phyloP scores from a whole-genome alignment of 1,284 basidiomycete species.

The Apiotrichum gamsii region DNA sequence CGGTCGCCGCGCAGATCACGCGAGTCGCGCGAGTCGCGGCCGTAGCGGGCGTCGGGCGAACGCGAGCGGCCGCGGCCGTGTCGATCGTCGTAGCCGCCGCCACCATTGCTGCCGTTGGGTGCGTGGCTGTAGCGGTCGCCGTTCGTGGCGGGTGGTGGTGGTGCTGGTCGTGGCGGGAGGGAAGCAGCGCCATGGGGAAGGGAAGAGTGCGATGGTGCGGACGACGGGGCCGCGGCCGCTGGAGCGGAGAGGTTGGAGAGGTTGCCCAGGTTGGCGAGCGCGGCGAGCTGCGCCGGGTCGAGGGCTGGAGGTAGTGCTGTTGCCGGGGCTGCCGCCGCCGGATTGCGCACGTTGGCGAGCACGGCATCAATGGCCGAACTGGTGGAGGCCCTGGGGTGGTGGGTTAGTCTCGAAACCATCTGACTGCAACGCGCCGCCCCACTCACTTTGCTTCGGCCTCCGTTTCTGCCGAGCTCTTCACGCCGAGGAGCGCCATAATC shows the following conservation, averaged over 20 bases:
- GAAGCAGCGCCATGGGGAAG: too few species aligned
- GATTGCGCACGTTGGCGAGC: slow-evolving; percentile 11
- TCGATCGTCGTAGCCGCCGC: not conserved
- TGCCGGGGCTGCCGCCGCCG: not conserved
- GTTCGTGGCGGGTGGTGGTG: not conserved
- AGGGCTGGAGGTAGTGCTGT: slow-evolving; percentile 5
- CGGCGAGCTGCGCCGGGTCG: slow-evolving; percentile 26
- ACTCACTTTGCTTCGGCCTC: slow-evolving; percentile 10
- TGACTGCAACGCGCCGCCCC: too few species aligned
- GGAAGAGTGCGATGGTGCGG: not conserved
- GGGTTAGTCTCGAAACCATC: not conserved
- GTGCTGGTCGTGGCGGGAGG: not conserved
- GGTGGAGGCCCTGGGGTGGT: not conserved
- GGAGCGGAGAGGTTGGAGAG: not conserved
- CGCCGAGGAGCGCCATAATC: slow-evolving; percentile 39
- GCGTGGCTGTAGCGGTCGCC: not conserved
- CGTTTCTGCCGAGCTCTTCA: slow-evolving; percentile 18
- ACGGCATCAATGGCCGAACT: slow-evolving; percentile 15
- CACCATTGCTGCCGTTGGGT: not conserved
- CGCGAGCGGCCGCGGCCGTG: not conserved
- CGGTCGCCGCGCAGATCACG: not conserved
- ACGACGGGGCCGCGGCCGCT: not conserved
- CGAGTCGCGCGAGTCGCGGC: not conserved
- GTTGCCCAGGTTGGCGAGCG: slow-evolving; percentile 23
- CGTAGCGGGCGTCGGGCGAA: not conserved